Evolutionary conservation across 2,329 filamentous ascomycete genomes (phyloP), one percentile per base, ranked within the genome.

Genomic region (Diaporthe sp.): DNA sequence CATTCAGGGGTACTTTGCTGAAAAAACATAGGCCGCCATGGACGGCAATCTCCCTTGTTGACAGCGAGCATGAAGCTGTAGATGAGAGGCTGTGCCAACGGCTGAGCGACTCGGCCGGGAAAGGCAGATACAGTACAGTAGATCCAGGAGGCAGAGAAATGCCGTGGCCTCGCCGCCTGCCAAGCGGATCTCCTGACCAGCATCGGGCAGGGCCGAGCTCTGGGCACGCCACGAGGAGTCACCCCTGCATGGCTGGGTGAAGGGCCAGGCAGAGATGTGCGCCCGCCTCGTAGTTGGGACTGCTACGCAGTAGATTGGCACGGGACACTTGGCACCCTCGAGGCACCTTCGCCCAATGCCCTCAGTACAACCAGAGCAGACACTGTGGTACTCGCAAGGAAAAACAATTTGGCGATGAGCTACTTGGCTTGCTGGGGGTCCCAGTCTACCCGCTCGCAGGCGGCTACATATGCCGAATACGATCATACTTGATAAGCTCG

Each of bases 261-360:
- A 19, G 1, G 22, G 31, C 22, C 13, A 68, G 65, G 65, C 65
- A 68, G 42, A 68, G 46, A 46, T 53, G 65, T 53, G 37, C 65
- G 65, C 65, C 65, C 65, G 65, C 49, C 34, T 22, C 34, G 49
- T 31, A 9, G 8, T 55, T 9, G n/a, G 15, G 17, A 37, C 22
- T 68, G 65, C 65, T 51, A 68, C 49, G 49, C 46, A 31, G 15
- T 22, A 69, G 34, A 69, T 69, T 69, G 37, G 49, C 49, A 39
- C 34, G n/a, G 17, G 49, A 34, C 15, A 69, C 65, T 69, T 55
- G 65, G 49, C 65, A 69, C 15, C 13, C 17, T 55, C 49, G 65
- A 42, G 65, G 49, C 65, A 69, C 15, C 13, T n/a, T 55, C 49
- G 65, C 13, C 46, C 13, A 15, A 6, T 22, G 34, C 49, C 62